phyloP scores from a whole-genome alignment of 176 grass and related monocot genomes.

The Cenchrus purpureus region DNA sequence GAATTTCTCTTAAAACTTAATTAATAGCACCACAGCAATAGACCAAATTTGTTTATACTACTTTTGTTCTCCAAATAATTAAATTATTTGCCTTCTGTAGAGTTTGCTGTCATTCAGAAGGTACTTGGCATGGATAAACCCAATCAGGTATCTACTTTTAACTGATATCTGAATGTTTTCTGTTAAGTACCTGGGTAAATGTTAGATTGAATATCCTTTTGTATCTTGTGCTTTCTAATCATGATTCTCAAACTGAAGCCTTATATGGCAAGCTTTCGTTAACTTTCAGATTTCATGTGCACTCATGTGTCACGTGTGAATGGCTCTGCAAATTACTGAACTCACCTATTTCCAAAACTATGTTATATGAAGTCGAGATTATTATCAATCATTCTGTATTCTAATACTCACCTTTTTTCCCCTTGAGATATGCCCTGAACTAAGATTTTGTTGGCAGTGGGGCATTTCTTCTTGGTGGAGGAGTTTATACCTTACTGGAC shows the following conservation, averaged over 20 bases:
- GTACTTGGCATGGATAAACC: constrained; percentile 96
- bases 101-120: constrained; percentile 88
- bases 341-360: constrained; percentile 8
- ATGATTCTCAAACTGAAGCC: not conserved
- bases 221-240: not conserved
- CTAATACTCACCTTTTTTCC: not conserved
- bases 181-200: constrained; percentile 1
- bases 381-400: not conserved
- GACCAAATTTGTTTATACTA: constrained; percentile 13
- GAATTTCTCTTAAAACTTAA: constrained; percentile 22
- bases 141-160: constrained; percentile 73
- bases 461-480: constrained; percentile 79
- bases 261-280: not conserved
- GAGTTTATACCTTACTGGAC: constrained; percentile 84
- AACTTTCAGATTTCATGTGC: not conserved
- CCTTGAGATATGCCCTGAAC: not conserved
- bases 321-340: constrained; percentile 2
- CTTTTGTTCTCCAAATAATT: constrained; percentile 34
- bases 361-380: not conserved
- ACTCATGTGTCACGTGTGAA: not conserved
- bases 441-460: constrained; percentile 58
- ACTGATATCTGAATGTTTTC: constrained; percentile 18
- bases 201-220: not conserved
- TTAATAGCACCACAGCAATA: not conserved
- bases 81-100: constrained; percentile 54